Base-by-base conservation (phyloP, 441 rosid species). In the Pelargonium australe region DNA sequence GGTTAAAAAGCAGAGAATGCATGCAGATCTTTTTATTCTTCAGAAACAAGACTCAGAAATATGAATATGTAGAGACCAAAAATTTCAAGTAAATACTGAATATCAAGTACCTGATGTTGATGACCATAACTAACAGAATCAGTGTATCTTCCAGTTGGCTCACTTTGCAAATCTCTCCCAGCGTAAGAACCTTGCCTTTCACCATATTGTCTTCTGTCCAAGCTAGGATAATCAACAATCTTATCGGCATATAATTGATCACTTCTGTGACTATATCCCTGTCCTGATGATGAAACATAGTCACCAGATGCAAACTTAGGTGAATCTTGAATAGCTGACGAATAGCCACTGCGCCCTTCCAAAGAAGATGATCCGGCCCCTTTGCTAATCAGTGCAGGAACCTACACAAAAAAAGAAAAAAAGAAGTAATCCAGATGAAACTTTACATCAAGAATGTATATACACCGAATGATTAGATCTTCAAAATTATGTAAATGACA, bases 91-190 rank as follows among this genome's bases (percentile, higher is more conserved):
- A 44, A 43, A 7, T 14, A 13, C 49, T 65, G 37, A 63, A 82
- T 68, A 70, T 25, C 14, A 60, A 64, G 34, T 44, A 94, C 98
- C 99, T 95, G 97, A 79, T 73, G 86, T 66, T 87, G 90, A 74
- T 85, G 92, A 85, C 85, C 74, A 77, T 80, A 89, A 66, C 82
- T 79, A 74, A 85, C 79, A 72, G 93, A 81, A 75, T 92, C 97
- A 74, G 88, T 67, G 80, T 83, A 95, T 68, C 95, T 80, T 66
- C 82, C 77, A 19, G 87, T 66, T 73, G 89, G 73, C 74, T 95
- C 98, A 78, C 72, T 83, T 63, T 78, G 97, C 80, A 89, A 73
- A 53, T 89, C 99, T 83, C 98, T 85, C 73, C 90, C 94, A 8
- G 81, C 51, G 75, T 80, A 95, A 66, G 86, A 60, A 68, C 87